A percentile compares a stretch with the other conserved stretches of the same genome.
Evolutionary conservation across 768 basidiomycete species (phyloP).

Genomic region (Krasilnikovozyma curviuscula): DNA sequence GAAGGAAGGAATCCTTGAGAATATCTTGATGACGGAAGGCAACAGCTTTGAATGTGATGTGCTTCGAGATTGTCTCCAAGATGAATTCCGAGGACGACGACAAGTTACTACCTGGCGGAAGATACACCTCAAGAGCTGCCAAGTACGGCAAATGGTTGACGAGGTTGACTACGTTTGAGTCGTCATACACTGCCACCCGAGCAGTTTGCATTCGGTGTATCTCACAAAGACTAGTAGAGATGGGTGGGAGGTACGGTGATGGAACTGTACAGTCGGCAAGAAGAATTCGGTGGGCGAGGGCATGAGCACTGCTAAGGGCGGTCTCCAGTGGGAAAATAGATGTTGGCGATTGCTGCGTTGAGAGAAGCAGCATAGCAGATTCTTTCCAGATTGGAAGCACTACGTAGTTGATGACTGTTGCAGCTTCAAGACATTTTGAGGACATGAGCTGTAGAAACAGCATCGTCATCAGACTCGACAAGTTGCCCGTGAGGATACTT

Average conservation of each 20-base stretch:
- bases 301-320: background rate
- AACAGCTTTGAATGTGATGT: background rate
- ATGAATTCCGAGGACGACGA: background rate
- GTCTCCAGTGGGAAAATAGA: background rate
- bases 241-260: background rate
- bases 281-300: conserved; percentile 1
- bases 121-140: background rate
- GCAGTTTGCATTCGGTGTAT: conserved; percentile 3
- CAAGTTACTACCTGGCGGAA: background rate
- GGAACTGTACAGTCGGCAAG: background rate
- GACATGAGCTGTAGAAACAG: background rate
- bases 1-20: conserved; percentile 6
- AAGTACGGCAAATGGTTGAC: conserved; percentile 4
- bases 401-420: background rate
- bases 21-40: background rate
- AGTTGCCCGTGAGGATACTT: background rate
- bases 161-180: background rate
- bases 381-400: conserved; percentile 4
- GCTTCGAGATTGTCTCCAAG: background rate
- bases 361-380: background rate
- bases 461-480: background rate
- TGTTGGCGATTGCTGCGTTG: background rate
- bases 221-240: background rate
- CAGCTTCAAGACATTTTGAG: background rate
- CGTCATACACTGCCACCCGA: background rate